Percentiles rank a stretch among this genome's conserved stretches.
phyloP scores from a whole-genome alignment of 2,329 filamentous ascomycete genomes.

The Aspergillus sp. region DNA sequence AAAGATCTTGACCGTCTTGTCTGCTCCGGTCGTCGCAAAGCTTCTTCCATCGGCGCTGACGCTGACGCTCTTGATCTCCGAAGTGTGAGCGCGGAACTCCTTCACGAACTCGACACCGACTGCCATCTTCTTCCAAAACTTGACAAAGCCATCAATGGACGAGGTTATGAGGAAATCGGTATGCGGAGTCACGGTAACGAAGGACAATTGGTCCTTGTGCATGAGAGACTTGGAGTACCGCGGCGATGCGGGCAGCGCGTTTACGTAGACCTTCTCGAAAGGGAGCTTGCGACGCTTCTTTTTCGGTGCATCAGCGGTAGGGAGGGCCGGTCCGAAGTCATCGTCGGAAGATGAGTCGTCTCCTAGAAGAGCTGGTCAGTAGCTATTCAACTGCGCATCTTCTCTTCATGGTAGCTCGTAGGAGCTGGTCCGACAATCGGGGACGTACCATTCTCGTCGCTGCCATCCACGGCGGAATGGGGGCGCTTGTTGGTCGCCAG shows the following conservation, averaged over 20 bases:
- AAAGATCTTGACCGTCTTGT: slow-evolving; percentile 55
- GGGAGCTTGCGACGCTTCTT: slow-evolving; percentile 90
- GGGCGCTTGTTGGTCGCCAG: slow-evolving; percentile 55
- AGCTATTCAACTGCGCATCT: background rate
- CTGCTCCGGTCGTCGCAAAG: slow-evolving; percentile 79
- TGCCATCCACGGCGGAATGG: slow-evolving; percentile 57
- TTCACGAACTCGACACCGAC: slow-evolving; percentile 96
- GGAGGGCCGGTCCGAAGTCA: slow-evolving; percentile 90
- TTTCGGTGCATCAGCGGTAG: slow-evolving; percentile 74
- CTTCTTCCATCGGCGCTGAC: slow-evolving; percentile 88
- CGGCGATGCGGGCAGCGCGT: slow-evolving; percentile 75
- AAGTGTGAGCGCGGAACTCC: slow-evolving; percentile 88
- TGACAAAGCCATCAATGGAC: slow-evolving; percentile 92
- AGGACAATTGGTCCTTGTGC: slow-evolving; percentile 94
- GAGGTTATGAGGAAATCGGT: slow-evolving; percentile 96
- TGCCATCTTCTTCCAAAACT: slow-evolving; percentile 97
- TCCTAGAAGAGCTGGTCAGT: slow-evolving; percentile 23
- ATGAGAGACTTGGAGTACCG: slow-evolving; percentile 96
- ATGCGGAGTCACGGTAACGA: slow-evolving; percentile 80
- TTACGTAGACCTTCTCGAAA: slow-evolving; percentile 93
- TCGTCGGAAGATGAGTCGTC: slow-evolving; percentile 70
- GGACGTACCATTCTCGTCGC: slow-evolving; percentile 43
- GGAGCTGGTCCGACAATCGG: background rate
- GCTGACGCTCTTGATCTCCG: slow-evolving; percentile 79
- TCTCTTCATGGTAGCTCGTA: background rate